Evolutionary conservation across 2,329 filamentous ascomycete species (phyloP).

Genomic region (Xylaria sp.): DNA sequence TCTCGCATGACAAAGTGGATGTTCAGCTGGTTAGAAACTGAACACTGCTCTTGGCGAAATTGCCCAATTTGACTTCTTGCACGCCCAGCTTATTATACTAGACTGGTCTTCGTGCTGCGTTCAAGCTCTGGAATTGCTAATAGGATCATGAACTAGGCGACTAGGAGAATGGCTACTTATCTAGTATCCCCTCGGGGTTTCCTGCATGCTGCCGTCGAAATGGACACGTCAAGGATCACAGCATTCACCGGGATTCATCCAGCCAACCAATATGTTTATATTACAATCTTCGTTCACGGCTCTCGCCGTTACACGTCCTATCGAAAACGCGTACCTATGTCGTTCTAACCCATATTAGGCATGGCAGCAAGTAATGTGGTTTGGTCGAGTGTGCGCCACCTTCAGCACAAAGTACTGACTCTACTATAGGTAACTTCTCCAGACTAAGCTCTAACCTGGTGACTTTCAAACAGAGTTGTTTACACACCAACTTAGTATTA

Average conservation of each 20-base stretch:
- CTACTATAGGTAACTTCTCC: background rate
- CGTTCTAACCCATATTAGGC: background rate
- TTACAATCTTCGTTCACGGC: too few species aligned
- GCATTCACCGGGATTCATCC: background rate
- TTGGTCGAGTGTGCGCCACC: background rate
- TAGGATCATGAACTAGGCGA: background rate
- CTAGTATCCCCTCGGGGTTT: background rate
- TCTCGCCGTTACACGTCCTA: background rate
- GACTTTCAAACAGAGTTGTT: background rate
- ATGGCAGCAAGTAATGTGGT: background rate
- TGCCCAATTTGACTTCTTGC: constrained; percentile 14
- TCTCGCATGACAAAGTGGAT: background rate
- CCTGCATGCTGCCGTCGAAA: constrained; percentile 7
- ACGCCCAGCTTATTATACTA: constrained; percentile 7
- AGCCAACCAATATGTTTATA: constrained; percentile 1
- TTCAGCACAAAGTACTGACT: background rate
- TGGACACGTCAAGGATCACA: background rate
- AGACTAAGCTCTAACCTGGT: background rate
- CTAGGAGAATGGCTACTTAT: background rate
- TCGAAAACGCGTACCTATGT: background rate
- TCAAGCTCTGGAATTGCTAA: background rate
- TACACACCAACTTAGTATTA: background rate
- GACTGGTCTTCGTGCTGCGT: background rate
- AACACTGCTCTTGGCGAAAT: constrained; percentile 10
- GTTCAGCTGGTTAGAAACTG: constrained; percentile 24